These are phyloP conservation scores for Cruciata laevipes DNA, from an alignment of 257 asterid genomes.

Conservation along the genomic window DNA sequence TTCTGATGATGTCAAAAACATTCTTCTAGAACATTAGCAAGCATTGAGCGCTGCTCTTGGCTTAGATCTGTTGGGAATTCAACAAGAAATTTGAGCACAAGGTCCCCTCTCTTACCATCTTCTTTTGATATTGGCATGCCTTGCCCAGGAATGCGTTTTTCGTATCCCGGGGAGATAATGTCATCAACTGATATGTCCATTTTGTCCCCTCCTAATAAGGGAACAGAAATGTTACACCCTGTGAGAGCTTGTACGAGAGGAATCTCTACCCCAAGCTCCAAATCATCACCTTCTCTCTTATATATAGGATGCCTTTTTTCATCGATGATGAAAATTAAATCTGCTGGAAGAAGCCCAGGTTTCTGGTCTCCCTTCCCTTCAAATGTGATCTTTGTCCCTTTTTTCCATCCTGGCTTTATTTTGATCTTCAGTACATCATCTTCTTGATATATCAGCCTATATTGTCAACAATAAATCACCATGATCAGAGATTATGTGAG, in stretches of 20 bases:
- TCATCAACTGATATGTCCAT: conserved; percentile 44
- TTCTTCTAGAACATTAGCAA: conserved; percentile 47
- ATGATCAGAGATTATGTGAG: not conserved
- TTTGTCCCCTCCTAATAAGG: conserved; percentile 65
- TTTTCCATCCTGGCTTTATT: conserved; percentile 88
- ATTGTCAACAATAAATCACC: conserved; percentile 11
- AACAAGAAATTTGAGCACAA: conserved; percentile 66
- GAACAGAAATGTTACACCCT: conserved; percentile 60
- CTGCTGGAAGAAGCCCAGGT: conserved; percentile 79
- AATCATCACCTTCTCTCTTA: conserved; percentile 57
- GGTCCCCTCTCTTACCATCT: conserved; percentile 59
- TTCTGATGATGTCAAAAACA: conserved; percentile 24
- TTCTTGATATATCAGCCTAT: conserved; percentile 65
- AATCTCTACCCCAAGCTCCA: conserved; percentile 81
- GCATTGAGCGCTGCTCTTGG: conserved; percentile 43
- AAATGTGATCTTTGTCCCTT: conserved; percentile 80
- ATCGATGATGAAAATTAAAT: conserved; percentile 59
- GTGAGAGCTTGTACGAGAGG: conserved; percentile 83
- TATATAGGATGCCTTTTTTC: conserved; percentile 65
- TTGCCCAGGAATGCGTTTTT: conserved; percentile 60
- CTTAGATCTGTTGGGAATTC: conserved; percentile 56
- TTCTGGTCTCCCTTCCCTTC: conserved; percentile 94
- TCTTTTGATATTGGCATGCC: conserved; percentile 67
- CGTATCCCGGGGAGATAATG: conserved; percentile 71
- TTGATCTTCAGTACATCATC: conserved; percentile 63